Evolutionary conservation across 2,329 filamentous ascomycete genomes (phyloP), one percentile per base, ranked within the genome.

Genomic region (Colletotrichum caudatum): DNA sequence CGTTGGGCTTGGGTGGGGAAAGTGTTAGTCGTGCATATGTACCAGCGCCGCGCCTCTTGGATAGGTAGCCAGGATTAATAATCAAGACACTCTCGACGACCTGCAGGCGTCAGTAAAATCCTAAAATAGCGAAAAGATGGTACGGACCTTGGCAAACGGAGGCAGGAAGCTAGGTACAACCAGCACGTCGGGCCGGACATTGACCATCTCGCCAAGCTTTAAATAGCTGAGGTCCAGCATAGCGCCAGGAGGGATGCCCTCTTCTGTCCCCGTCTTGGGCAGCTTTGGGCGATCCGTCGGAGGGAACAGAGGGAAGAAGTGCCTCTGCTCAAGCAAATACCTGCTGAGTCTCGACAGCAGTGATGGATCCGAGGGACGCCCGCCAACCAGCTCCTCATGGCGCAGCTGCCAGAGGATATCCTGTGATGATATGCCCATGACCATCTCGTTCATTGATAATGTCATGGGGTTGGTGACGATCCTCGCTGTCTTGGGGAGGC

Each of bases 401-500:
- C 91, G 88, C 64, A 98, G 83, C 81, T 98, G 94, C 74, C 90
- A 94, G 1, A 99, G 85, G 4, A 94, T 84, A 78, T 99, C 96
- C 77, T 97, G 93, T 0, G 91, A 92, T 35, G 92, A 94, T 76
- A 98, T 87, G 5, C 93, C 94, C 35, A 98, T 82, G 1, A 95
- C 87, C 54, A 92, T 88, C 81, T 98, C 96, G 81, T 99, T 99
- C 74, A 98, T 86, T 7, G 90, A 93, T 3, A 98, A 82, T 11
- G 93, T 94, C 86, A 97, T 95, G 0, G 96, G 96, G 78, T 98
- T 98, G 2, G 94, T 94, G 20, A 98, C 89, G 76, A 97, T 89
- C 66, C 89, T 90, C 14, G 88, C 92, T 68, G 91, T 87, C 79
- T 94, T 95, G 14, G 92, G 92, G 6, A 98, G 86, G 5, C 93